Base-by-base conservation (phyloP, 306 rosid species). In the Lathyrus sativus region DNA sequence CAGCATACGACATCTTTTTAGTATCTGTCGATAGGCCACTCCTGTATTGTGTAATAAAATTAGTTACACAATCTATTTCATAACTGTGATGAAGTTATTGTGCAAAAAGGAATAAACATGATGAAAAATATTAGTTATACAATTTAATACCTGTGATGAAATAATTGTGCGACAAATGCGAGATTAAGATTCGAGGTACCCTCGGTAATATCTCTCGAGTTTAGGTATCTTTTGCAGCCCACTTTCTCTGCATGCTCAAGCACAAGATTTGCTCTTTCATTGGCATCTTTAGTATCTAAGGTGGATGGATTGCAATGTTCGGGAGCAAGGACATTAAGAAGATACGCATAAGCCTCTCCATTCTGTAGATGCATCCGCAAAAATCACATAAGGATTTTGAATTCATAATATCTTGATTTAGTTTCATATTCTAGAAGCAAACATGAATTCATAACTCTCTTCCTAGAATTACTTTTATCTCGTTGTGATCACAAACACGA, bases 211-310 rank as follows among this genome's bases (percentile, higher is more conserved):
- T 95, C 99, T 78, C 74, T 88, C 2, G 99, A 78, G 39, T 84
- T 43, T 70, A 95, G 78, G 80, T 90, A 90, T 85, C 96, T 79
- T 83, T 90, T 95, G 84, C 99, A 95, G 53, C 85, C 87, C 95
- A 95, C 87, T 84, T 77, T 83, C 87, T 95, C 99, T 3, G 99
- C 99, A 81, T 95, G 99, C 55, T 95, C 99, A 72, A 95, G 88
- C 66, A 90, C 86, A 66, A 90, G 64, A 72, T 85, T 76, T 43
- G 92, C 96, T 79, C 97, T 87, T 73, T 88, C 89, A 46, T 49
- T 26, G 17, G 85, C 74, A 70, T 88, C 89, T 79, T 85, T 87
- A 55, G 88, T 49, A 75, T 86, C 97, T 84, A 95, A 82, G 65
- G 97, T 91, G 69, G 84, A 61, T 3, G 96, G 89, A 71, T 31